phyloP scores from a whole-genome alignment of 129 eudicot genomes.

The Saposhnikovia divaricata region DNA sequence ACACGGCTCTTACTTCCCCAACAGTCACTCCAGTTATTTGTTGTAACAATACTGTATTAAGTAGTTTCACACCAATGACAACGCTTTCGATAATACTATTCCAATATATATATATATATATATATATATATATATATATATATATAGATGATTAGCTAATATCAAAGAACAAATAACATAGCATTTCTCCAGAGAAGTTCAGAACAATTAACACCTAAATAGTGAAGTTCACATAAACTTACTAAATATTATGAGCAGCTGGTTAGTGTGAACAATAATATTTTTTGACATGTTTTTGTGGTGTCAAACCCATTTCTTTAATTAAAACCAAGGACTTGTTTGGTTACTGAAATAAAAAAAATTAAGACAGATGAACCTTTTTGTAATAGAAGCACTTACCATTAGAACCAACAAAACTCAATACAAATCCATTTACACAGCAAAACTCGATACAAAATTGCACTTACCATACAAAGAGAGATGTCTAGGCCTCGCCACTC shows the following conservation, averaged over 20 bases:
- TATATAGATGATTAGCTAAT: slow-evolving; percentile 9
- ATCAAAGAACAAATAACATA: too few relatives aligned
- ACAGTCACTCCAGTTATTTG: slow-evolving; percentile 79
- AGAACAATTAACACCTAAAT: slow-evolving; percentile 49
- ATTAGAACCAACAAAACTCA: too few relatives aligned
- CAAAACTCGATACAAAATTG: too few relatives aligned
- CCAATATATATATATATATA: too few relatives aligned
- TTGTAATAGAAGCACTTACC: too few relatives aligned
- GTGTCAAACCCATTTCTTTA: neutral
- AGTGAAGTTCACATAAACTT: neutral
- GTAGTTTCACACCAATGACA: neutral
- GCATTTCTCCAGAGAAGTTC: slow-evolving; percentile 4
- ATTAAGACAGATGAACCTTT: neutral
- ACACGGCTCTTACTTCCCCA: slow-evolving; percentile 87
- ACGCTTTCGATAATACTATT: too few relatives aligned
- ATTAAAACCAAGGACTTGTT: neutral
- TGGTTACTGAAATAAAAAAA: neutral
- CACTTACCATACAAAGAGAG: too few relatives aligned
- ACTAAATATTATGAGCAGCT: neutral
- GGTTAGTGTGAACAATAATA: neutral
- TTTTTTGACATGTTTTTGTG: neutral
- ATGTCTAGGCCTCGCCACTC: too few relatives aligned
- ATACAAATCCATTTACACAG: too few relatives aligned
- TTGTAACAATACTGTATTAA: neutral
- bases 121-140: too few relatives aligned